Evolutionary conservation across 1,284 basidiomycete species (phyloP).

Genomic region (Pseudozyma pruni): DNA sequence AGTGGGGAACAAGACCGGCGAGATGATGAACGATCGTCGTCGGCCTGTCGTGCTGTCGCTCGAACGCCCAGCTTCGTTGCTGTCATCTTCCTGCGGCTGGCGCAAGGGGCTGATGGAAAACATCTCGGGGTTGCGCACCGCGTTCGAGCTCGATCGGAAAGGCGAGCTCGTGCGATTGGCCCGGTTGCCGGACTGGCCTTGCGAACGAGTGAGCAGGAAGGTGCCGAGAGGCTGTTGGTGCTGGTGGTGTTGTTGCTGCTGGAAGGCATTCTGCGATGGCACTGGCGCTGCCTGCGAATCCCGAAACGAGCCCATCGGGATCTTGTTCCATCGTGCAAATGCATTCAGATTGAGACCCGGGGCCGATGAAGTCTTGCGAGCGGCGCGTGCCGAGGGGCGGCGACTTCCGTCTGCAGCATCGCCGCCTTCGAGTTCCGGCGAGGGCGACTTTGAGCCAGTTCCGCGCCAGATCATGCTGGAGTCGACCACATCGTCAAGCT

Average conservation of each 20-base stretch:
- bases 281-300: constrained; percentile 48
- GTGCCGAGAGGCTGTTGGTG: constrained; percentile 48
- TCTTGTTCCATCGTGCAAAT: constrained; percentile 63
- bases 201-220: constrained; percentile 55
- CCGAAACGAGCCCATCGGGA: constrained; percentile 66
- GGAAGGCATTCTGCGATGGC: constrained; percentile 28
- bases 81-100: constrained; percentile 22
- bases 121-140: constrained; percentile 38
- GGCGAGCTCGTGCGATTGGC: constrained; percentile 47
- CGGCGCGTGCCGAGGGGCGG: constrained; percentile 18
- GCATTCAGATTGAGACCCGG: constrained; percentile 58
- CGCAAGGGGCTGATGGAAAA: constrained; percentile 46
- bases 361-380: constrained; percentile 24
- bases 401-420: constrained; percentile 20
- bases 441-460: constrained; percentile 46
- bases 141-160: constrained; percentile 51
- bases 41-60: constrained; percentile 26
- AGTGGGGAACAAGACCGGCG: constrained; percentile 57
- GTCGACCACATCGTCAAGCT: constrained; percentile 64
- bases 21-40: constrained; percentile 53
- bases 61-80: constrained; percentile 18
- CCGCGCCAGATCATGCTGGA: constrained; percentile 58
- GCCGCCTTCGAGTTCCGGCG: constrained; percentile 24
- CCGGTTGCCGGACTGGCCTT: constrained; percentile 27
- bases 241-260: constrained; percentile 31